Evolutionary conservation across 2,329 filamentous ascomycete genomes (phyloP).

Genomic region (Shiraia bambusicola): DNA sequence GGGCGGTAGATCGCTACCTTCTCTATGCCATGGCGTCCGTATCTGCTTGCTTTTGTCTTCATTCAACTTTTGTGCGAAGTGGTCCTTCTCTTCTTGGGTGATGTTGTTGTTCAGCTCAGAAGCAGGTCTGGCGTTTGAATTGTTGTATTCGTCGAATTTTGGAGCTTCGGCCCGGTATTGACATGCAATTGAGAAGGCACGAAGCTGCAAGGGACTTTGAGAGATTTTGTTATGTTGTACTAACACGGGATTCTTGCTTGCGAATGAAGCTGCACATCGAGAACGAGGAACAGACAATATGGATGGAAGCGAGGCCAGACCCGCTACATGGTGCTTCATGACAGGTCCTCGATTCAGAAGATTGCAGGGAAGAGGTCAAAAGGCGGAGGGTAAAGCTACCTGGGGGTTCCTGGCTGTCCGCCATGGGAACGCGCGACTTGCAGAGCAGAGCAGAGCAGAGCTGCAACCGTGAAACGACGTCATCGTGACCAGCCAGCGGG

Average conservation of each 20-base stretch:
- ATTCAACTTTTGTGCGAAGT: constrained; percentile 47
- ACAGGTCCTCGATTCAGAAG: constrained; percentile 3
- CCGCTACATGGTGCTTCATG: constrained; percentile 38
- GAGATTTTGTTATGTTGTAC: constrained; percentile 1
- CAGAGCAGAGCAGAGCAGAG: no score
- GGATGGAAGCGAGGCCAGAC: constrained; percentile 23
- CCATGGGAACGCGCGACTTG: constrained; percentile 19
- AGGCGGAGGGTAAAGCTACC: constrained; percentile 3
- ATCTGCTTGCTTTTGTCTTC: constrained; percentile 58
- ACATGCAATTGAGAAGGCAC: constrained; percentile 15
- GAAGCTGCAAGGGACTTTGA: constrained; percentile 7
- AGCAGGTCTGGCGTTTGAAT: constrained; percentile 42
- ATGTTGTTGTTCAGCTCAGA: constrained; percentile 48
- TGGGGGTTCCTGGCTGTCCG: not conserved
- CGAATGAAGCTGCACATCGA: constrained; percentile 8
- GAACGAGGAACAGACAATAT: constrained; percentile 14
- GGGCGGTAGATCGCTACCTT: constrained; percentile 61
- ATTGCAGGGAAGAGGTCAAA: constrained; percentile 5
- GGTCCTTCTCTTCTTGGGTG: constrained; percentile 48
- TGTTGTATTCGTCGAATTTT: constrained; percentile 26
- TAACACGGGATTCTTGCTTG: constrained; percentile 4
- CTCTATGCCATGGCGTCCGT: constrained; percentile 66
- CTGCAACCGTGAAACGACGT: constrained; percentile 12
- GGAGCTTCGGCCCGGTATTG: constrained; percentile 12
- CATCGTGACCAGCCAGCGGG: constrained; percentile 10